These are phyloP conservation scores for Nitzschia sp. DNA, from an alignment of 108 stramenopile species.

Conservation along the genomic window DNA sequence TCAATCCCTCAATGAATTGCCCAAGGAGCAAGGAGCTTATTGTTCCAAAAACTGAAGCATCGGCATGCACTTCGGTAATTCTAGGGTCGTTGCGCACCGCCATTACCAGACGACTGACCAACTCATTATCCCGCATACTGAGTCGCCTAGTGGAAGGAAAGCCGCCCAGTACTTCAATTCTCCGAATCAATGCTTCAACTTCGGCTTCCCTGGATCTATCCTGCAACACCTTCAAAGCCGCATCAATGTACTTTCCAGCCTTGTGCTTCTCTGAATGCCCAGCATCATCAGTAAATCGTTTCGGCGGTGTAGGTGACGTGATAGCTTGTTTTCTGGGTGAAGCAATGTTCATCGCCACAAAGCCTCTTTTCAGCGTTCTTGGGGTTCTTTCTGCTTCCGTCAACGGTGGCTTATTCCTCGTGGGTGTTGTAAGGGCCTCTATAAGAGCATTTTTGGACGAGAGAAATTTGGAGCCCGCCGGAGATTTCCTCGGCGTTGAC, in stretches of 20 bases:
- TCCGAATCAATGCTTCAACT: constrained; percentile 5
- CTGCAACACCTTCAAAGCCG: constrained; percentile 12
- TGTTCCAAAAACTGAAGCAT: constrained; percentile 14
- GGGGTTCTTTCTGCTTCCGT: not conserved
- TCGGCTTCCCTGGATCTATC: constrained; percentile 13
- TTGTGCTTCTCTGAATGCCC: constrained; percentile 5
- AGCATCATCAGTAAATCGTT: constrained; percentile 14
- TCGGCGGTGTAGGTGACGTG: not conserved
- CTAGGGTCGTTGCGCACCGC: constrained; percentile 34
- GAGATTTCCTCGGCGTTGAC: too few species aligned
- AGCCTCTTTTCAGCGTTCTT: constrained; percentile 24
- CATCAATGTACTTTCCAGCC: constrained; percentile 11
- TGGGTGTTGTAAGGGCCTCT: constrained; percentile 2
- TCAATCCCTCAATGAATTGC: constrained; percentile 25
- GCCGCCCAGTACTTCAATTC: constrained; percentile 21
- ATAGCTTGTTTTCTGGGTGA: not conserved
- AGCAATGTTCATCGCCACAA: constrained; percentile 14
- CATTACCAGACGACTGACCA: constrained; percentile 21
- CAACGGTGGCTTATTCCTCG: not conserved
- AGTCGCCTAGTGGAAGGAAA: constrained; percentile 33
- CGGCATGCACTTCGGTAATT: constrained; percentile 20
- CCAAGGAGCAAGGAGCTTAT: constrained; percentile 19
- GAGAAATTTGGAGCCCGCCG: not conserved
- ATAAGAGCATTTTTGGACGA: constrained; percentile 2
- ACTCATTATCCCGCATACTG: constrained; percentile 29